Evolutionary conservation across 768 basidiomycete genomes (phyloP), one percentile per base, ranked within the genome.

Genomic region (Trametes meyenii): DNA sequence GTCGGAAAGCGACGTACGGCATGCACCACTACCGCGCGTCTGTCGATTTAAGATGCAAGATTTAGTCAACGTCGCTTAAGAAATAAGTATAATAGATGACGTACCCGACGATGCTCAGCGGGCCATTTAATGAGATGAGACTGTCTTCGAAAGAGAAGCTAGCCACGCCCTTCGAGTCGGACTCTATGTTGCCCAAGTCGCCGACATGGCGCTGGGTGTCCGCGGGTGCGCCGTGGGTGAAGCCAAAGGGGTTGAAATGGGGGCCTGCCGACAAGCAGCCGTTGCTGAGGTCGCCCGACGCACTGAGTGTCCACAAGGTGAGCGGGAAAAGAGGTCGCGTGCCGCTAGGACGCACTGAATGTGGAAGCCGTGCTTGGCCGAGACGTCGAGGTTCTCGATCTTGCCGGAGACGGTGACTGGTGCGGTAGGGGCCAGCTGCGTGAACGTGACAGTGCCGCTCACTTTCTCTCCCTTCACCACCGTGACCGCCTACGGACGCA

Each of bases 21-120:
- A 75, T 94, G 92, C 39, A 94, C 78, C 1, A 93, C 90, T 54
- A 93, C 81, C 48, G 86, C 79, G 48, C 90, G 89, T 10, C 86
- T 88, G 50, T 38, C 40, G 21, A 54, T 52, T 14, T 13, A 11
- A 4, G 19, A 23, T 23, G 10, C 16, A 8, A 40, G 38, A 50
- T 14, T 33, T 23, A 29, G 7, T 38, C 19, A 45, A n/a, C n/a
- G 6, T 17, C 23, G 23, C n/a, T 29, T 38, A 16, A 17, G 19
- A 36, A 36, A 2, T 2, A 14, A 2, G 14, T 10, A 17, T 3
- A 10, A 21, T 36, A 8, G 58, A 63, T 40, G 29, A 71, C 82
- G 61, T 66, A 88, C 88, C 92, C 91, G 50, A 93, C 60, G 66
- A 92, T 86, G 68, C 84, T 87, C 67, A 76, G 72, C 4, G 81